Base-by-base conservation (phyloP, 306 rosid species). In the Cicer yamashitae region DNA sequence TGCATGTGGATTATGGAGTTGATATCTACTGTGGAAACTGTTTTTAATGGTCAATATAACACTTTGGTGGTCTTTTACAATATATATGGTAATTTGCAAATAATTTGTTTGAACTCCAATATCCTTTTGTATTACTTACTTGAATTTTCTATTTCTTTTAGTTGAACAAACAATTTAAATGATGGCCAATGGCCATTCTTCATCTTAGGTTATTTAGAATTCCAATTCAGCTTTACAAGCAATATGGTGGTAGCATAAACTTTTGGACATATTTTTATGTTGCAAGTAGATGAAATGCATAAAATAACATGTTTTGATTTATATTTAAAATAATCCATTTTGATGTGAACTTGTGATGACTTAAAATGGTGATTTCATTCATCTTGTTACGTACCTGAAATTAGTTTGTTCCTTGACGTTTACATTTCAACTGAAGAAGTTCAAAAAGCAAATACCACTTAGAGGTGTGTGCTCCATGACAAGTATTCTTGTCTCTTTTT, bases 381-480 rank as follows among this genome's bases (percentile, higher is more conserved):
- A 44, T 83, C 48, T 52, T 67, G 64, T 77, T 73, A 17, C 12
- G 34, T 47, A 47, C 57, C 25, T 22, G n/a, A 71, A 65, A 45
- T 13, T 60, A 37, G 40, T 63, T 70, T 65, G 46, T 65, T 50
- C 48, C 47, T 56, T 41, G 73, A 37, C 58, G 79, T 59, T 54
- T 59, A 44, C 45, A 7, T 17, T 34, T 76, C 73, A 25, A 59
- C 52, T 41, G 46, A 64, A 11, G 50, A 51, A 50, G 43, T 63
- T 81, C 22, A 56, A 54, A 50, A 63, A 12, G 43, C 22, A 38
- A 77, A 73, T 56, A 44, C n/a, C 71, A 30, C 64, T 18, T 70
- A 6, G 66, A 67, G 71, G 46, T 72, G 30, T n/a, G 10, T 67
- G 69, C 25, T 37, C 43, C 50, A 64, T 82, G 83, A 39, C 46